Evolutionary conservation across 2,329 filamentous ascomycete species (phyloP).

Genomic region (Alternaria rosae): DNA sequence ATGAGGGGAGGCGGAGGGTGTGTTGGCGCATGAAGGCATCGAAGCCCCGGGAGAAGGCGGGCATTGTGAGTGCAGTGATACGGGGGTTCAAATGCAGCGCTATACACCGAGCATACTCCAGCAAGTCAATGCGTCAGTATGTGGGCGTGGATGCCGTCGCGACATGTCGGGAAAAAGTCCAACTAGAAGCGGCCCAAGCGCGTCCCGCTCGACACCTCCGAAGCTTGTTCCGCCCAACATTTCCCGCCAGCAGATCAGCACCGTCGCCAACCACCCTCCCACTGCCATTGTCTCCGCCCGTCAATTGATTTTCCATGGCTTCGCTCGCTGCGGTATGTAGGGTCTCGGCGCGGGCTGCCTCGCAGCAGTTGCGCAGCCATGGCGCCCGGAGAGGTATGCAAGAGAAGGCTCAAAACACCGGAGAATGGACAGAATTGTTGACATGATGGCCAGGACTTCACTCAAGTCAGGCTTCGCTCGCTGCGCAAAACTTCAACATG

Average conservation of each 20-base stretch:
- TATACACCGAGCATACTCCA: not conserved
- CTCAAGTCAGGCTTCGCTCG: slow-evolving; percentile 68
- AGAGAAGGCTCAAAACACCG: slow-evolving; percentile 9
- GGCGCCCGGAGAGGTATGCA: slow-evolving; percentile 65
- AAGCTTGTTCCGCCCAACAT: slow-evolving; percentile 45
- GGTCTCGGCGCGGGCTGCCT: slow-evolving; percentile 67
- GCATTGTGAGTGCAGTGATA: slow-evolving; percentile 29
- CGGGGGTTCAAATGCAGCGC: not conserved
- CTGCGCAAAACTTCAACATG: slow-evolving; percentile 89
- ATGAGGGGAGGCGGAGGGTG: slow-evolving; percentile 42
- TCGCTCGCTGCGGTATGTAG: slow-evolving; percentile 71
- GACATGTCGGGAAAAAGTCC: slow-evolving; percentile 21
- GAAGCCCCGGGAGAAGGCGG: slow-evolving; percentile 42
- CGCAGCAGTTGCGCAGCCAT: slow-evolving; percentile 61
- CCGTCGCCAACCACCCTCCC: slow-evolving; percentile 17
- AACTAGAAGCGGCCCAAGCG: slow-evolving; percentile 24
- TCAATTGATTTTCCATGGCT: slow-evolving; percentile 62
- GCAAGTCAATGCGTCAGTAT: not conserved
- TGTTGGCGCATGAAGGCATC: slow-evolving; percentile 35
- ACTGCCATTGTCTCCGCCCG: slow-evolving; percentile 20
- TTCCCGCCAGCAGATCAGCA: slow-evolving; percentile 36
- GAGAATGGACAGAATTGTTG: slow-evolving; percentile 23
- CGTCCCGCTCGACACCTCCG: slow-evolving; percentile 21
- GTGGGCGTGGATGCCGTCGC: not conserved
- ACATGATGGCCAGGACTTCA: slow-evolving; percentile 64